A percentile compares a stretch with the other conserved stretches of the same genome.
Conservation (phyloP, 495 filamentous ascomycete species). For the Penicillium malachiteum region DNA sequence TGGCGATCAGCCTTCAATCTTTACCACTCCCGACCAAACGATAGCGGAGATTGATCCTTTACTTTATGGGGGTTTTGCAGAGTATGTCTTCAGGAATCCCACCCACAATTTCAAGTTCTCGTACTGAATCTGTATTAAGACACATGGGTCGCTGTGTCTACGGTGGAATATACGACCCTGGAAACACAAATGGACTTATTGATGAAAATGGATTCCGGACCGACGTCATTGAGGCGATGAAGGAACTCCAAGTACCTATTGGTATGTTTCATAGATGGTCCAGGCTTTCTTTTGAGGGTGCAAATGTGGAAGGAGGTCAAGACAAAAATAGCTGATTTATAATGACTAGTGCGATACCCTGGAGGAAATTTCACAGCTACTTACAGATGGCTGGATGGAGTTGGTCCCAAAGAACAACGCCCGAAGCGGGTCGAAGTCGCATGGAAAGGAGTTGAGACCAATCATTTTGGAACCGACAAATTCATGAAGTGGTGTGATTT, state of each 20-base stretch:
- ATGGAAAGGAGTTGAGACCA: background rate
- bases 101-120: background rate
- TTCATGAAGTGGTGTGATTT: background rate
- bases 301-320: too few relatives aligned
- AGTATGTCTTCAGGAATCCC: background rate
- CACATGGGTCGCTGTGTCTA: background rate
- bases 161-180: background rate
- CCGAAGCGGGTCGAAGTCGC: background rate
- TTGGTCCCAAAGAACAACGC: background rate
- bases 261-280: too few relatives aligned
- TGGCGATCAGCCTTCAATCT: background rate
- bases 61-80: background rate
- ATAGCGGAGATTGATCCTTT: background rate
- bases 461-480: background rate
- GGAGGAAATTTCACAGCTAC: background rate
- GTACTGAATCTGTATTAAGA: background rate
- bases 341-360: background rate
- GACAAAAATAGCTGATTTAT: too few relatives aligned
- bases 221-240: background rate
- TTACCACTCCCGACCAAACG: background rate
- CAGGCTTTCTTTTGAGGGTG: too few relatives aligned
- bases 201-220: background rate
- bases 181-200: background rate
- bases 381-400: background rate
- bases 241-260: background rate